Evolutionary conservation across 2,329 filamentous ascomycete genomes (phyloP).

Genomic region (Diplocarpon rosae): DNA sequence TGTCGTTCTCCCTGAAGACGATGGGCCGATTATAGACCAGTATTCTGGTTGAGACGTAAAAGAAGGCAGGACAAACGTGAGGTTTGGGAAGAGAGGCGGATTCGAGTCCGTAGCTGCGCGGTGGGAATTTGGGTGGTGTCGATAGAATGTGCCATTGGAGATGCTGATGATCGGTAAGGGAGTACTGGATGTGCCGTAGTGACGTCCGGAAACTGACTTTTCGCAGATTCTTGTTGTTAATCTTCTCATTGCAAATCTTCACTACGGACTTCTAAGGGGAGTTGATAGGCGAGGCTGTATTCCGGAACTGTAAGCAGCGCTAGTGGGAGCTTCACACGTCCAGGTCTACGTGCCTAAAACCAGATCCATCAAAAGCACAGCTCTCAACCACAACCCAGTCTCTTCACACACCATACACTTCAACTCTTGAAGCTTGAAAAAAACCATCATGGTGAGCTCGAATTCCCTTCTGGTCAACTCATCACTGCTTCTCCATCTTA

Average conservation of each 20-base stretch:
- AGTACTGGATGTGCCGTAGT: slow-evolving; percentile 14
- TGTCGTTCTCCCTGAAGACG: slow-evolving; percentile 67
- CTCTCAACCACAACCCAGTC: slow-evolving; percentile 11
- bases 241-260: slow-evolving; percentile 16
- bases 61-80: slow-evolving; percentile 61
- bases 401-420: neutral
- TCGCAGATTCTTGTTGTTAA: slow-evolving; percentile 1
- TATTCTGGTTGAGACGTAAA: slow-evolving; percentile 40
- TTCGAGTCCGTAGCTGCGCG: slow-evolving; percentile 36
- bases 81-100: slow-evolving; percentile 58
- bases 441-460: slow-evolving; percentile 21
- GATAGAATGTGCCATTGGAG: slow-evolving; percentile 72
- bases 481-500: neutral
- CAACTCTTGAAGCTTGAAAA: neutral
- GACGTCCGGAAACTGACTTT: slow-evolving; percentile 7
- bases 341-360: slow-evolving; percentile 18
- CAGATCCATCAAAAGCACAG: no score
- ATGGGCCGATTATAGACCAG: slow-evolving; percentile 79
- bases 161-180: slow-evolving; percentile 58
- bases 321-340: slow-evolving; percentile 17
- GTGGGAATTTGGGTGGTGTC: slow-evolving; percentile 52
- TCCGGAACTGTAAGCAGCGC: slow-evolving; percentile 7
- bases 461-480: neutral
- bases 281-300: slow-evolving; percentile 16
- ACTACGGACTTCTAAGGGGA: slow-evolving; percentile 1